These are phyloP conservation scores for Melanomma pulvis-pyrius DNA, from an alignment of 495 filamentous ascomycete genomes.

Conservation along the genomic window DNA sequence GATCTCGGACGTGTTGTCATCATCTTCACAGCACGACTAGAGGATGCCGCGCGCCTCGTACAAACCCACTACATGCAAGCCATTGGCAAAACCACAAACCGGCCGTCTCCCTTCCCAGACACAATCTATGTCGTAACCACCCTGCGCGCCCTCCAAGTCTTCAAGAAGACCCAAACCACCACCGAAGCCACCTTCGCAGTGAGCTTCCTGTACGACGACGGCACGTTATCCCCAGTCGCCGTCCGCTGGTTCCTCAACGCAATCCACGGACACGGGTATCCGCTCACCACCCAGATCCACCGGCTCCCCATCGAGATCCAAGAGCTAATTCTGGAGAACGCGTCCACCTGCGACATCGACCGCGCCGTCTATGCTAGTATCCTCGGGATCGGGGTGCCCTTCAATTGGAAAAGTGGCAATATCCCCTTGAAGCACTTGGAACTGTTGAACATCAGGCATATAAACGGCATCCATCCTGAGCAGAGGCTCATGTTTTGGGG, in stretches of 20 bases:
- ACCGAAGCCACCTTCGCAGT: neutral
- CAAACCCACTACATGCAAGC: neutral
- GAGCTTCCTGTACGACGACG: neutral
- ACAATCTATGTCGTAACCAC: constrained; percentile 3
- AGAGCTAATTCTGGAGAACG: neutral
- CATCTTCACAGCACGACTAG: neutral
- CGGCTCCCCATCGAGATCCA: constrained; percentile 2
- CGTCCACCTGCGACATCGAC: neutral
- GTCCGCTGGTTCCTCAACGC: constrained; percentile 10
- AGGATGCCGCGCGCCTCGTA: neutral
- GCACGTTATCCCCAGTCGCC: neutral
- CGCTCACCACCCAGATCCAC: neutral
- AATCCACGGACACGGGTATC: neutral
- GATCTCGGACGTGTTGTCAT: neutral
- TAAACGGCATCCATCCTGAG: neutral
- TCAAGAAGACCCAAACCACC: constrained; percentile 1
- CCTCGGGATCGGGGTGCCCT: constrained; percentile 1
- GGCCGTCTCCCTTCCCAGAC: neutral
- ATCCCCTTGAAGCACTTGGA: neutral
- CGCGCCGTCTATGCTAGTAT: constrained; percentile 1
- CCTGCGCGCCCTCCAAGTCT: neutral
- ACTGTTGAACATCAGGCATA: neutral
- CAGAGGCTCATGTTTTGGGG: neutral
- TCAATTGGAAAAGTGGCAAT: neutral
- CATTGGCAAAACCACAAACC: neutral